Conservation (phyloP, 2,329 filamentous ascomycete genomes). For the Pseudogymnoascus sp. region DNA sequence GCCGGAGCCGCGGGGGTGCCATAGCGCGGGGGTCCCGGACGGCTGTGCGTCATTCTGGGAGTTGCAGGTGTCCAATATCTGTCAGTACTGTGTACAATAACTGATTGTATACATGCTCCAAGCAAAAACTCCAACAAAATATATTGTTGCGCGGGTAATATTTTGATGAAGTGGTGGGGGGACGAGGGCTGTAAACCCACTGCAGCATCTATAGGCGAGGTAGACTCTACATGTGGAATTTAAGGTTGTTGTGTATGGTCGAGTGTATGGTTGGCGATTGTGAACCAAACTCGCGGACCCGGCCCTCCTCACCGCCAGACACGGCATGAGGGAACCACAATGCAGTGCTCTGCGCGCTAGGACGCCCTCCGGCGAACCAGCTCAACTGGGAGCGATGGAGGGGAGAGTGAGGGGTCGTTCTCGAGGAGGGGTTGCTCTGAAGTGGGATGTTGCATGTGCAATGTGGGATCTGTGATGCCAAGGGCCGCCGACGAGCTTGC, state of each 20-base stretch:
- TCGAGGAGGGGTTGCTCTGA: background rate
- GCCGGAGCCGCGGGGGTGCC: background rate
- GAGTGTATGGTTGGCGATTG: background rate
- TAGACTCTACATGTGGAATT: background rate
- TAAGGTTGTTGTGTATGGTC: slow-evolving; percentile 4
- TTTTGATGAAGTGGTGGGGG: background rate
- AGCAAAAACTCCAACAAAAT: background rate
- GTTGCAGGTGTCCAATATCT: background rate
- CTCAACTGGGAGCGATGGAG: background rate
- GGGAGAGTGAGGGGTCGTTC: slow-evolving; percentile 1
- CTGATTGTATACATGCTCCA: background rate
- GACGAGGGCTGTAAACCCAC: background rate
- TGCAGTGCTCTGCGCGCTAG: background rate
- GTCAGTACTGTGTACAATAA: background rate
- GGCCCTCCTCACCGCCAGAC: background rate
- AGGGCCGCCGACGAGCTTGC: background rate
- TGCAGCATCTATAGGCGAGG: background rate
- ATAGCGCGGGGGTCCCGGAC: background rate
- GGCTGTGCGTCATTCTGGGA: background rate
- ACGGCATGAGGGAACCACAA: background rate
- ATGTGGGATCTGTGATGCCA: slow-evolving; percentile 1
- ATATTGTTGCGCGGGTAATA: background rate
- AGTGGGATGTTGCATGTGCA: background rate
- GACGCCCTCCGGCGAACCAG: background rate
- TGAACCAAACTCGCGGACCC: background rate